These are phyloP conservation scores for Pythium sp. DNA, from an alignment of 352 stramenopile species.

Conservation along the genomic window DNA sequence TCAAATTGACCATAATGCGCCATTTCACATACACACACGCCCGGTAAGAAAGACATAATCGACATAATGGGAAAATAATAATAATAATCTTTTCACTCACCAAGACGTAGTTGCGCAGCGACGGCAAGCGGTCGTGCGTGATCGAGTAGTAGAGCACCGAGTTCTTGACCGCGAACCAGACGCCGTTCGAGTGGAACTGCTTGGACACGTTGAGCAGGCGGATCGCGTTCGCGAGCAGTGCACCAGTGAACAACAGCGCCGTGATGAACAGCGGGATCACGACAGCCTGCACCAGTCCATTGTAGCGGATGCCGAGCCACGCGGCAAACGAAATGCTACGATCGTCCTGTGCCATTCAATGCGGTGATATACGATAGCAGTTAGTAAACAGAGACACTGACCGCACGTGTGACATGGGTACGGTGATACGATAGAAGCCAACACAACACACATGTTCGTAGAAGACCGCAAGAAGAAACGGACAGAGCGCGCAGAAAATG, in stretches of 20 bases:
- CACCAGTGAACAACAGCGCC: constrained; percentile 74
- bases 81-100: constrained; percentile 27
- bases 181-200: constrained; percentile 66
- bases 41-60: neutral
- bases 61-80: neutral
- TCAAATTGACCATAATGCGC: neutral
- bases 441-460: constrained; percentile 67
- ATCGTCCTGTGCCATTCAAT: constrained; percentile 45
- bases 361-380: too few relatives aligned
- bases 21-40: constrained; percentile 4
- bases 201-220: constrained; percentile 75
- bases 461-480: constrained; percentile 78
- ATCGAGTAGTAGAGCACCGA: constrained; percentile 78
- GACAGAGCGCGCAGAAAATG: constrained; percentile 82
- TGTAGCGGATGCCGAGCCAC: constrained; percentile 77
- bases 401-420: too few relatives aligned
- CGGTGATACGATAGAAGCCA: too few relatives aligned
- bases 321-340: constrained; percentile 75
- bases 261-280: constrained; percentile 67
- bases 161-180: constrained; percentile 83
- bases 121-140: constrained; percentile 67
- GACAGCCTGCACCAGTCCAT: constrained; percentile 54
- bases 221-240: constrained; percentile 68
- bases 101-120: constrained; percentile 80
- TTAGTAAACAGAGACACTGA: too few relatives aligned